Evolutionary conservation across 257 asterid species (phyloP).

Genomic region (Verbascum thapsus): DNA sequence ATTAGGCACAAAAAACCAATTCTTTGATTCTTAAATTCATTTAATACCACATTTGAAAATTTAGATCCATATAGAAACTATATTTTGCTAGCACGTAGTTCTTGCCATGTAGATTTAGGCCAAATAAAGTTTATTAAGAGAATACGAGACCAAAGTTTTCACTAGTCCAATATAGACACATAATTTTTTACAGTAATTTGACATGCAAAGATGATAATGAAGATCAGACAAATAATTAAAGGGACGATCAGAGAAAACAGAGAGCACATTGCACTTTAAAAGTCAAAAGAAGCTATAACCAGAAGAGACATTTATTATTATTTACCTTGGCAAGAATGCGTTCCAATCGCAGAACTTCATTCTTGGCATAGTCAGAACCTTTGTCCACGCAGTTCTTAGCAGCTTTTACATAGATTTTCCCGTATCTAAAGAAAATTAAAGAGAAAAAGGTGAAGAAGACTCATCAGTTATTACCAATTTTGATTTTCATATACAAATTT

Average conservation of each 20-base stretch:
- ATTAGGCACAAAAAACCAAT: no score
- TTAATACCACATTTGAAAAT: neutral
- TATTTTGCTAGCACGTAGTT: neutral
- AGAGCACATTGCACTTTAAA: neutral
- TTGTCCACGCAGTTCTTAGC: slow-evolving; percentile 80
- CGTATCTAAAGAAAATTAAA: slow-evolving; percentile 51
- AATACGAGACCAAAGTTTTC: neutral
- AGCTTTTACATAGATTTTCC: slow-evolving; percentile 77
- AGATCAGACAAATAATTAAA: neutral
- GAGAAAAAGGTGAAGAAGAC: slow-evolving; percentile 12
- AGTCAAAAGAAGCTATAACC: neutral
- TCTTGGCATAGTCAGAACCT: slow-evolving; percentile 85
- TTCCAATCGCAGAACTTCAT: slow-evolving; percentile 75
- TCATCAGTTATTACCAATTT: neutral
- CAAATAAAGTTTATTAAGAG: neutral
- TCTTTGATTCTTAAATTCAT: neutral
- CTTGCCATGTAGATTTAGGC: neutral
- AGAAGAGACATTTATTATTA: neutral
- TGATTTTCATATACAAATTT: neutral
- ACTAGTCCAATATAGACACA: neutral
- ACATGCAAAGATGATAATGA: neutral
- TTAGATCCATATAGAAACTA: neutral
- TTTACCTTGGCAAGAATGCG: slow-evolving; percentile 90
- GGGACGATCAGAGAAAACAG: neutral
- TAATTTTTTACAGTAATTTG: neutral